These are phyloP conservation scores for Byssoonygena ceratinophila DNA, from an alignment of 2,329 filamentous ascomycete genomes.

Conservation along the genomic window DNA sequence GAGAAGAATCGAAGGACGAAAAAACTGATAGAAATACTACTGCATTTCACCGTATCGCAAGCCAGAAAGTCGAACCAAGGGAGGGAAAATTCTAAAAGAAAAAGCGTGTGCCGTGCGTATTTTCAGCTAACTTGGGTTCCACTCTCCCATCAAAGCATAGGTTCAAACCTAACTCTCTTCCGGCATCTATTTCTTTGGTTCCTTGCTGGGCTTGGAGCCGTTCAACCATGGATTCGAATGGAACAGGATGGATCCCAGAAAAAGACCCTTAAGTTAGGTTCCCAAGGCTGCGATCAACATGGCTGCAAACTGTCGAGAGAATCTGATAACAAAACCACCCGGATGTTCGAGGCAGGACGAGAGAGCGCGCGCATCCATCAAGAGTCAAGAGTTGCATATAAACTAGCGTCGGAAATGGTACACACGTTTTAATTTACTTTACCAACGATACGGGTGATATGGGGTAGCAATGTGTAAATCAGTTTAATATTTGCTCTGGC, in stretches of 20 bases:
- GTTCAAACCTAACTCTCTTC: background rate
- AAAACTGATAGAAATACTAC: background rate
- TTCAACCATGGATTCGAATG: conserved; percentile 6
- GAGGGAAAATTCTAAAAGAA: conserved; percentile 5
- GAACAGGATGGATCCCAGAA: conserved; percentile 4
- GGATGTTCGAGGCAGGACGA: no score
- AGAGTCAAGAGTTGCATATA: no score
- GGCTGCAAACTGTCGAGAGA: no score
- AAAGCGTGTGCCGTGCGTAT: background rate
- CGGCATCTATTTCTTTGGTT: background rate
- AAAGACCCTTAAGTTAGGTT: background rate
- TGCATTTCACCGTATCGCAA: background rate
- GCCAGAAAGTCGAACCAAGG: background rate
- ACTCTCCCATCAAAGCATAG: conserved; percentile 2
- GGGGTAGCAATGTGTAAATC: no score
- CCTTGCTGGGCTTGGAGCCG: background rate
- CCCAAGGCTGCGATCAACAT: background rate
- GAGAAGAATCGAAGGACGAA: background rate
- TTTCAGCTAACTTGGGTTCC: background rate
- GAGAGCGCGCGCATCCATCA: no score
- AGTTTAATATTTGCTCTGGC: no score
- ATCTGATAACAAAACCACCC: no score
- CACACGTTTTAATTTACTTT: no score
- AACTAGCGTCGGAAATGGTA: no score
- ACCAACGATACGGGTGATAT: no score